phyloP scores from a whole-genome alignment of 2,329 filamentous ascomycete genomes.

The Sporothrix brunneoviolacea region DNA sequence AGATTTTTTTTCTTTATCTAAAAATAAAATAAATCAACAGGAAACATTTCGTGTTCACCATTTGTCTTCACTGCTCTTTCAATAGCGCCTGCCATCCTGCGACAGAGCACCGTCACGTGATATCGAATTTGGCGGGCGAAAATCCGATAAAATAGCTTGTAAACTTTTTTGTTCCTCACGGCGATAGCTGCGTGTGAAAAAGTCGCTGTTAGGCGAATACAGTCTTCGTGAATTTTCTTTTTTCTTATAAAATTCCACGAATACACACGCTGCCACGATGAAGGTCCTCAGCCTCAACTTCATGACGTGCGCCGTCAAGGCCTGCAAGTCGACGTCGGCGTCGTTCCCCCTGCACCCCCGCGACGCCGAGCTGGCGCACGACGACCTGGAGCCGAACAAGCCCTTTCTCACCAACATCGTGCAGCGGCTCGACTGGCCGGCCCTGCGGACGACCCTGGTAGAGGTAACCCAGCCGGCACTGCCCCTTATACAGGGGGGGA shows the following conservation, averaged over 20 bases:
- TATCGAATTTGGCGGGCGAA: too few species aligned
- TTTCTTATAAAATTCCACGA: not conserved
- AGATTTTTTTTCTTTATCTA: not conserved
- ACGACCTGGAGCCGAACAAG: slow-evolving; percentile 74
- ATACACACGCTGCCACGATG: slow-evolving; percentile 46
- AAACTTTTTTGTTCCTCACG: slow-evolving; percentile 5
- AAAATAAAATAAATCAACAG: not conserved
- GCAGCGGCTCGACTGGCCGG: slow-evolving; percentile 82
- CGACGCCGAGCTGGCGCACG: slow-evolving; percentile 82
- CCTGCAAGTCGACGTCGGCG: slow-evolving; percentile 73
- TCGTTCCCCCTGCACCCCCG: slow-evolving; percentile 90
- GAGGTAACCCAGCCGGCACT: too few species aligned
- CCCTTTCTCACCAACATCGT: slow-evolving; percentile 78
- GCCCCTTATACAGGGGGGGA: too few species aligned
- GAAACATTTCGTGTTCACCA: too few species aligned
- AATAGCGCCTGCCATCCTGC: too few species aligned
- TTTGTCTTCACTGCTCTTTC: too few species aligned
- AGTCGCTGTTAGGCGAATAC: too few species aligned
- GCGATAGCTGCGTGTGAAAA: not conserved
- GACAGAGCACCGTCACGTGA: too few species aligned
- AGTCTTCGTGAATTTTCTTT: too few species aligned
- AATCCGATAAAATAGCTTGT: not conserved
- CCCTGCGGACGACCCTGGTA: slow-evolving; percentile 63
- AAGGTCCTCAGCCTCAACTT: slow-evolving; percentile 96
- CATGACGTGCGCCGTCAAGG: slow-evolving; percentile 89